These are phyloP conservation scores for Clarireedia sp. DNA, from an alignment of 2,329 filamentous ascomycete species.

Conservation along the genomic window DNA sequence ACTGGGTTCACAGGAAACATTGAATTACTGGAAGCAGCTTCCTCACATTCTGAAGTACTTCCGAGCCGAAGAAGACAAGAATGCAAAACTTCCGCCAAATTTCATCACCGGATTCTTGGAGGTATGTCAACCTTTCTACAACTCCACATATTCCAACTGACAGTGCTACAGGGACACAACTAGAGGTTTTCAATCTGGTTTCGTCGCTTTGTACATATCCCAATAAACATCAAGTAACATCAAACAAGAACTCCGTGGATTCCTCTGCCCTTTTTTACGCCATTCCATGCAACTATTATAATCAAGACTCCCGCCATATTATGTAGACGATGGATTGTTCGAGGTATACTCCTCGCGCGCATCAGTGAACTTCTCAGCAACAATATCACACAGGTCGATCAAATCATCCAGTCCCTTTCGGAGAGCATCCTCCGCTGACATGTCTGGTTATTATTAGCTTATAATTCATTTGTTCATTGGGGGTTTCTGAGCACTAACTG, in stretches of 20 bases:
- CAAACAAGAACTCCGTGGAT: slow-evolving; percentile 14
- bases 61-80: slow-evolving; percentile 75
- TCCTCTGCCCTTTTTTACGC: slow-evolving; percentile 20
- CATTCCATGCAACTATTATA: slow-evolving; percentile 20
- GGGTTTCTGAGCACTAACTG: slow-evolving; percentile 46
- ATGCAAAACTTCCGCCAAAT: slow-evolving; percentile 67
- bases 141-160: slow-evolving; percentile 68
- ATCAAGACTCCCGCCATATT: slow-evolving; percentile 2
- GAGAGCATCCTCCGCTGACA: slow-evolving; percentile 73
- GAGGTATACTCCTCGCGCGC: slow-evolving; percentile 46
- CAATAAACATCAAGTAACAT: slow-evolving; percentile 18
- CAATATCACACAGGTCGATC: slow-evolving; percentile 86
- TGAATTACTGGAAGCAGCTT: slow-evolving; percentile 99
- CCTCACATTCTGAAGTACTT: slow-evolving; percentile 97
- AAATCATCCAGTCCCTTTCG: slow-evolving; percentile 86
- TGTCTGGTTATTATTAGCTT: slow-evolving; percentile 45
- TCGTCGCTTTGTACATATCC: slow-evolving; percentile 29
- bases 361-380: slow-evolving; percentile 77
- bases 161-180: slow-evolving; percentile 25
- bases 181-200: slow-evolving; percentile 19
- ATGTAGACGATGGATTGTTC: slow-evolving; percentile 8
- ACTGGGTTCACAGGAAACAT: slow-evolving; percentile 66
- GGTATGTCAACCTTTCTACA: slow-evolving; percentile 60
- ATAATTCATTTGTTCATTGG: neutral
- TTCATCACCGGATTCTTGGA: slow-evolving; percentile 95